Evolutionary conservation across 2,329 filamentous ascomycete genomes (phyloP).

Genomic region (Arthrobotrys sinensis): DNA sequence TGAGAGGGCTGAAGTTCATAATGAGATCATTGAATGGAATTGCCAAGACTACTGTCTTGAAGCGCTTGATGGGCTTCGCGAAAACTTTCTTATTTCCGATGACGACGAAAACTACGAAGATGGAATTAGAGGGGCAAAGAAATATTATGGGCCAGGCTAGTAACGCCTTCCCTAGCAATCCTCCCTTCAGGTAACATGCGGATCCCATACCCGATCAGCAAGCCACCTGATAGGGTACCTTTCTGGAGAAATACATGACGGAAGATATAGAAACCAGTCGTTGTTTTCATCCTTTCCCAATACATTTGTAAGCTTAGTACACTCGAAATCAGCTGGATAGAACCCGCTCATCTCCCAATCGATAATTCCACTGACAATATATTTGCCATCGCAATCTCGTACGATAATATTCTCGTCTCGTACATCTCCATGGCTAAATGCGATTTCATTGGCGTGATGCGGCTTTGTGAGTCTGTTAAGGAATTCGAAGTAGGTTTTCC

Average conservation of each 20-base stretch:
- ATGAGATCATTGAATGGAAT: constrained; percentile 51
- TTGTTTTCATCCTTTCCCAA: constrained; percentile 12
- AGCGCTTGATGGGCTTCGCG: constrained; percentile 46
- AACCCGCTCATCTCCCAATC: constrained; percentile 65
- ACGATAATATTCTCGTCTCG: constrained; percentile 45
- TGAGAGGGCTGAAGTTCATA: constrained; percentile 30
- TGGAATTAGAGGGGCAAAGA: constrained; percentile 40
- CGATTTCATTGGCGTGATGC: constrained; percentile 35
- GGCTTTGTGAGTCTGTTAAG: constrained; percentile 35
- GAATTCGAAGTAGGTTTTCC: constrained; percentile 29
- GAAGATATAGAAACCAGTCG: constrained; percentile 43
- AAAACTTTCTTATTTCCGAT: constrained; percentile 43
- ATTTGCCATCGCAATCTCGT: constrained; percentile 34
- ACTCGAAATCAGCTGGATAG: constrained; percentile 65
- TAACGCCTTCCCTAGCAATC: constrained; percentile 25
- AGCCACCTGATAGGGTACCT: constrained; percentile 45
- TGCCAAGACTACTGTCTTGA: constrained; percentile 55
- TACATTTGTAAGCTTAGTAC: constrained; percentile 47
- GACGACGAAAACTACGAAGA: constrained; percentile 41
- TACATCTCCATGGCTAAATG: constrained; percentile 42
- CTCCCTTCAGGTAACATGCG: constrained; percentile 32
- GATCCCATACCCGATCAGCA: constrained; percentile 36
- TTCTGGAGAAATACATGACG: constrained; percentile 45
- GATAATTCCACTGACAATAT: constrained; percentile 63
- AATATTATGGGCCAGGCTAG: constrained; percentile 41